These are phyloP conservation scores for Cutaneotrichosporon cyanovorans DNA, from an alignment of 1,284 basidiomycete genomes.

Conservation along the genomic window DNA sequence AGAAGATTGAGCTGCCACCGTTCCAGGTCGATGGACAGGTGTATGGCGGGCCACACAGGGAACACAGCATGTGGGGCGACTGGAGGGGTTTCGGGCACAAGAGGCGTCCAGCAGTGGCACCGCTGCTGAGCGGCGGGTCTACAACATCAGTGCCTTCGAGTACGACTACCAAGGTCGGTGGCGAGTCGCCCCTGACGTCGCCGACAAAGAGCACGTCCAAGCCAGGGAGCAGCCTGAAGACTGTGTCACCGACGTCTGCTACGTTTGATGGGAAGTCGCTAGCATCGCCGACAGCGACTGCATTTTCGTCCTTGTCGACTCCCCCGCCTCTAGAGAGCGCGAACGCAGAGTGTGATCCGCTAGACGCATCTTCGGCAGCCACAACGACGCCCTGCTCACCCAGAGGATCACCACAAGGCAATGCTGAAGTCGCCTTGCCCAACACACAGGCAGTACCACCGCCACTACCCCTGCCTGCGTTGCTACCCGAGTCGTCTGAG, in stretches of 20 bases:
- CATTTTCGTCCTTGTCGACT: conserved; percentile 4
- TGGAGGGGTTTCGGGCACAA: conserved; percentile 33
- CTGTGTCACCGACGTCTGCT: neutral
- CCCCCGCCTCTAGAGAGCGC: neutral
- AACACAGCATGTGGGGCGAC: conserved; percentile 24
- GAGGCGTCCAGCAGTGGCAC: too few species aligned
- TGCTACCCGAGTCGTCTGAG: too few species aligned
- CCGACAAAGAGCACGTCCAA: neutral
- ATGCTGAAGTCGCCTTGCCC: too few species aligned
- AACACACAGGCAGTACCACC: too few species aligned
- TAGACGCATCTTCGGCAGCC: too few species aligned
- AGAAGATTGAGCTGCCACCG: conserved; percentile 40
- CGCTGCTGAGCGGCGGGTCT: too few species aligned
- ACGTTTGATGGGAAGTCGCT: conserved; percentile 1
- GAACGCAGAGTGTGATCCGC: too few species aligned
- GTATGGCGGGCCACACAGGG: conserved; percentile 28
- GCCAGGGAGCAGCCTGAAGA: neutral
- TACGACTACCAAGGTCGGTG: neutral
- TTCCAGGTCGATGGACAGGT: conserved; percentile 44
- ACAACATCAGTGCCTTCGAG: conserved; percentile 13
- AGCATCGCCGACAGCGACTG: neutral
- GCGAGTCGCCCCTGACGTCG: conserved; percentile 4
- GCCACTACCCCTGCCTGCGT: too few species aligned
- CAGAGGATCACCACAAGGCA: too few species aligned
- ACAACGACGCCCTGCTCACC: too few species aligned